Evolutionary conservation across 2,329 filamentous ascomycete genomes (phyloP).

Genomic region (Aspergillus sp.): DNA sequence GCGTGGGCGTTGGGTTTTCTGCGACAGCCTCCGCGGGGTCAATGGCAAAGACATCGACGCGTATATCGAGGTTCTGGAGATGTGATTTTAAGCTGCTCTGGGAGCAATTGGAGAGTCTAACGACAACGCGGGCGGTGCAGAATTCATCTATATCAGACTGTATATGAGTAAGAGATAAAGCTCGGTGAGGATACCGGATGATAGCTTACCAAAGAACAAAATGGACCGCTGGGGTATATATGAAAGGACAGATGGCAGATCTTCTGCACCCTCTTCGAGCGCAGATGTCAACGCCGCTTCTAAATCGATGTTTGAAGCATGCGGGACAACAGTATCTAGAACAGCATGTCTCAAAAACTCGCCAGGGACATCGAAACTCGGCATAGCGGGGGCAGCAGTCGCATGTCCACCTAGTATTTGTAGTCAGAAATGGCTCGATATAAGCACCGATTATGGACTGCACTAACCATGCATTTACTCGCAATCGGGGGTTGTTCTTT

Average conservation of each 20-base stretch:
- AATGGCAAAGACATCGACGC: conserved; percentile 51
- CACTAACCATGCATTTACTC: not conserved
- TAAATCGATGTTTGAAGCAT: conserved; percentile 40
- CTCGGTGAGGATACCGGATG: conserved; percentile 5
- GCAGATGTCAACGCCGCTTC: conserved; percentile 44
- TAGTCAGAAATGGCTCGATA: not conserved
- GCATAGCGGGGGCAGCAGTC: conserved; percentile 31
- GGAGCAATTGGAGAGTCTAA: conserved; percentile 52
- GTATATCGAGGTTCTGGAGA: conserved; percentile 51
- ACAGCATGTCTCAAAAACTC: conserved; percentile 45
- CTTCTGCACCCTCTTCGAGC: conserved; percentile 46
- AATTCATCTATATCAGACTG: conserved; percentile 54
- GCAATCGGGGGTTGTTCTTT: not conserved
- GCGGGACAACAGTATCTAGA: conserved; percentile 46
- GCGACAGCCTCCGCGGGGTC: conserved; percentile 42
- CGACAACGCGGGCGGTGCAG: conserved; percentile 51
- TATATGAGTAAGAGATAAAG: conserved; percentile 49
- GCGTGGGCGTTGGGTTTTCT: conserved; percentile 36
- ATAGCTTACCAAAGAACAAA: conserved; percentile 51
- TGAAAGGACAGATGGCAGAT: conserved; percentile 46
- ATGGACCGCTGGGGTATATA: conserved; percentile 52
- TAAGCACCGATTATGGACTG: not conserved
- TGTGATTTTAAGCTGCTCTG: conserved; percentile 49
- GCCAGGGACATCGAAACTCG: conserved; percentile 36
- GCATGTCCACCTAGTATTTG: conserved; percentile 22